Conservation (phyloP, 2,329 filamentous ascomycete species). For the Venturiaceae sp. region DNA sequence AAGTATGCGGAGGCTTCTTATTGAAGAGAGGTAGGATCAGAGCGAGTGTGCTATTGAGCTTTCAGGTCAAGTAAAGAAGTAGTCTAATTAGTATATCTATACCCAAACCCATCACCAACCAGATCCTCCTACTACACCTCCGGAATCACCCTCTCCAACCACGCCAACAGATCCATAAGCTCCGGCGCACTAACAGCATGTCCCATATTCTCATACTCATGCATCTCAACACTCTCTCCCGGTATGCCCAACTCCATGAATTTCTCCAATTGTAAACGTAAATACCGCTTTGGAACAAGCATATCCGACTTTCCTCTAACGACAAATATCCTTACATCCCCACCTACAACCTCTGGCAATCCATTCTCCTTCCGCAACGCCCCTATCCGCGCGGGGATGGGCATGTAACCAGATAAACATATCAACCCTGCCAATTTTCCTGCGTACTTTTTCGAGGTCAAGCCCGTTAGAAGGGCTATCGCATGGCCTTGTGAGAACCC, state of each 20-base stretch:
- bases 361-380: constrained; percentile 24
- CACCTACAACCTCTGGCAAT: constrained; percentile 21
- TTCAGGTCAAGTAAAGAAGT: too few species aligned
- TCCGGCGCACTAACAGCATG: constrained; percentile 31
- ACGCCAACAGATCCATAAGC: constrained; percentile 35
- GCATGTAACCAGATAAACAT: constrained; percentile 71
- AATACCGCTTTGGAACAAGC: constrained; percentile 34
- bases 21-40: too few species aligned
- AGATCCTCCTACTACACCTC: constrained; percentile 18
- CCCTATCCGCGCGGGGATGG: constrained; percentile 56
- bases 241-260: constrained; percentile 29
- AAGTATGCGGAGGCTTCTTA: too few species aligned
- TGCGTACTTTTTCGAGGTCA: constrained; percentile 49
- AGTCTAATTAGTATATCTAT: too few species aligned
- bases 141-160: constrained; percentile 30
- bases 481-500: constrained; percentile 83
- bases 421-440: constrained; percentile 77
- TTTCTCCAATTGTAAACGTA: constrained; percentile 31
- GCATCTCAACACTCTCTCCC: constrained; percentile 26
- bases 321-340: constrained; percentile 33
- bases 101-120: too few species aligned
- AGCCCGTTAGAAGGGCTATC: constrained; percentile 70
- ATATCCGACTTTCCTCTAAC: constrained; percentile 37
- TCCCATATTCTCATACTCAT: constrained; percentile 39
- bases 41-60: too few species aligned